A percentile compares a stretch with the other conserved stretches of the same genome.
Evolutionary conservation across 257 asterid species (phyloP).

Genomic region (Solanum raphanifolium): DNA sequence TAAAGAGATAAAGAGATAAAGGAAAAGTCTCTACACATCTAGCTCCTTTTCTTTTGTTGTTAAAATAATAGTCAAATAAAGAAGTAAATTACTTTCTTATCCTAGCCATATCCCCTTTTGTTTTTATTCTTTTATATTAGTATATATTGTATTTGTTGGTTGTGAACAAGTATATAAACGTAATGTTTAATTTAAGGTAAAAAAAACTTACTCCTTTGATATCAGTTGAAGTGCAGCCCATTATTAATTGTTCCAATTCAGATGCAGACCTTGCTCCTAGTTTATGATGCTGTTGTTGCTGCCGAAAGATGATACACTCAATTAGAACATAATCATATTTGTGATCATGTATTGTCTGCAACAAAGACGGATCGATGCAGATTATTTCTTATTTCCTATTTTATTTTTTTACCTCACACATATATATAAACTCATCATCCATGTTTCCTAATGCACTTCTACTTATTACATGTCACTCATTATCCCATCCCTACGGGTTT

Average conservation of each 20-base stretch:
- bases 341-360: slow-evolving; percentile 70
- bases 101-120: background rate
- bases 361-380: slow-evolving; percentile 9
- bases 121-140: background rate
- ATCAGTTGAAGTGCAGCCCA: slow-evolving; percentile 88
- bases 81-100: slow-evolving; percentile 2
- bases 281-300: slow-evolving; percentile 53
- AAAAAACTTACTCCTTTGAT: slow-evolving; percentile 61
- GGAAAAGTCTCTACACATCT: slow-evolving; percentile 14
- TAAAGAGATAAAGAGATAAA: slow-evolving; percentile 34
- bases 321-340: slow-evolving; percentile 43
- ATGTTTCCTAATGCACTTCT: background rate
- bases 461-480: background rate
- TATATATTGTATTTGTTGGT: background rate
- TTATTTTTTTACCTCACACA: slow-evolving; percentile 1
- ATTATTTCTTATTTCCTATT: slow-evolving; percentile 23
- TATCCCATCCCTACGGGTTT: background rate
- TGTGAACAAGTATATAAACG: background rate
- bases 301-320: slow-evolving; percentile 25
- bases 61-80: slow-evolving; percentile 9
- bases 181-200: slow-evolving; percentile 11
- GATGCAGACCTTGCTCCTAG: slow-evolving; percentile 77
- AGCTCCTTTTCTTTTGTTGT: slow-evolving; percentile 2
- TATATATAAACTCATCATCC: background rate
- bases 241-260: slow-evolving; percentile 91